Conservation (phyloP, 2,329 filamentous ascomycete species). For the Cladobotryum mycophilum region DNA sequence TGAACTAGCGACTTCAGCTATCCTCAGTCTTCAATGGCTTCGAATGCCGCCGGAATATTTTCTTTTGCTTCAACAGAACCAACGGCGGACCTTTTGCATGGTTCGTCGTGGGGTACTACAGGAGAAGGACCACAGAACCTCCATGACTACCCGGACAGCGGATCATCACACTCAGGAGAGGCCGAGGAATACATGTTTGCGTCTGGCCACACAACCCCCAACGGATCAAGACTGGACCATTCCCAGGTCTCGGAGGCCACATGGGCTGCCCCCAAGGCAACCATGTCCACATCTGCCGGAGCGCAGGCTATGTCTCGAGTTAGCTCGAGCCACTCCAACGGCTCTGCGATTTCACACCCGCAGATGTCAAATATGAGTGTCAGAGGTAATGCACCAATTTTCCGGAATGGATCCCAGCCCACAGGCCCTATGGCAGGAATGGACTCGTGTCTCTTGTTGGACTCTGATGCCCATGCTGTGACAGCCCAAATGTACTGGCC, state of each 20-base stretch:
- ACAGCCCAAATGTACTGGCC: slow-evolving; percentile 47
- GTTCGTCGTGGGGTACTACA: slow-evolving; percentile 51
- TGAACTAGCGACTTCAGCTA: slow-evolving; percentile 51
- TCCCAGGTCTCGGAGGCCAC: slow-evolving; percentile 41
- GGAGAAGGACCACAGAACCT: slow-evolving; percentile 57
- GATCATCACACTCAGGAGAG: slow-evolving; percentile 45
- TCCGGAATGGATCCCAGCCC: slow-evolving; percentile 34
- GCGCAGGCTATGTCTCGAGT: slow-evolving; percentile 35
- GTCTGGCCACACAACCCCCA: slow-evolving; percentile 49
- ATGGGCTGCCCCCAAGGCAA: slow-evolving; percentile 39
- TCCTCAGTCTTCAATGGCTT: slow-evolving; percentile 44
- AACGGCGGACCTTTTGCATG: slow-evolving; percentile 47
- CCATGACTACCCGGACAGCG: slow-evolving; percentile 45
- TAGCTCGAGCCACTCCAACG: slow-evolving; percentile 32
- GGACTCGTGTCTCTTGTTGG: slow-evolving; percentile 46
- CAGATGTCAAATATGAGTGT: slow-evolving; percentile 47
- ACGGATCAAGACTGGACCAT: slow-evolving; percentile 41
- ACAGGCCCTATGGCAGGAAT: slow-evolving; percentile 39
- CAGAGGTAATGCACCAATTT: slow-evolving; percentile 43
- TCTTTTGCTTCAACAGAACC: slow-evolving; percentile 55
- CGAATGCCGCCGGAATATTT: slow-evolving; percentile 46
- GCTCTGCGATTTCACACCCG: slow-evolving; percentile 44
- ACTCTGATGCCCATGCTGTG: slow-evolving; percentile 41
- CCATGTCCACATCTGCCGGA: slow-evolving; percentile 24
- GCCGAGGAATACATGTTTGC: slow-evolving; percentile 49